Evolutionary conservation across 805 yeast genomes (phyloP).

Genomic region (Clavispora phyllophila): DNA sequence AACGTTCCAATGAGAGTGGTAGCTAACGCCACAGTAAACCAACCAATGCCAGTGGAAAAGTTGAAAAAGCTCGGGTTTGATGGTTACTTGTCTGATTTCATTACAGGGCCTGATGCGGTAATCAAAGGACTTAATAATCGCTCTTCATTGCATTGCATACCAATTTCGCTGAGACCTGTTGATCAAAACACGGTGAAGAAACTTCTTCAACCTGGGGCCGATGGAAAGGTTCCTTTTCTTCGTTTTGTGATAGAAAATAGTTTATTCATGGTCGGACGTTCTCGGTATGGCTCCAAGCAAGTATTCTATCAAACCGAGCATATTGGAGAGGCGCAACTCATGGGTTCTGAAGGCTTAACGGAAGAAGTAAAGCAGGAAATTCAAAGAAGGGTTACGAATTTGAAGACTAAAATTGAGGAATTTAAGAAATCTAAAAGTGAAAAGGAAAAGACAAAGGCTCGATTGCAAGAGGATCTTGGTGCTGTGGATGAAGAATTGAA

Average conservation of each 20-base stretch:
- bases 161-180: slow-evolving; percentile 51
- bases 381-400: slow-evolving; percentile 13
- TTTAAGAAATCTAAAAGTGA: slow-evolving; percentile 6
- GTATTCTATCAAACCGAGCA: slow-evolving; percentile 38
- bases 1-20: slow-evolving; percentile 57
- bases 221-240: slow-evolving; percentile 43
- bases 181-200: slow-evolving; percentile 33
- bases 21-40: slow-evolving; percentile 16
- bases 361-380: slow-evolving; percentile 16
- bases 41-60: slow-evolving; percentile 21
- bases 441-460: slow-evolving; percentile 4
- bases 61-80: slow-evolving; percentile 63
- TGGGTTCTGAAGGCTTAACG: slow-evolving; percentile 31
- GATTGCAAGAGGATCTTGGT: slow-evolving; percentile 3
- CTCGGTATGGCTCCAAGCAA: slow-evolving; percentile 62
- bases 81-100: slow-evolving; percentile 66
- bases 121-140: slow-evolving; percentile 64
- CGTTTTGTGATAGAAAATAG: slow-evolving; percentile 59
- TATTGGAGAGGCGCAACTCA: slow-evolving; percentile 24
- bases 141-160: slow-evolving; percentile 48
- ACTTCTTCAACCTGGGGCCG: slow-evolving; percentile 26
- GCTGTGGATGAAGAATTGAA: slow-evolving; percentile 7
- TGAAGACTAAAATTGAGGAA: slow-evolving; percentile 10
- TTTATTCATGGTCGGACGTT: slow-evolving; percentile 46
- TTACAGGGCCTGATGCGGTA: slow-evolving; percentile 70